These are phyloP conservation scores for Saccharum officinarum DNA, from an alignment of 176 grass and related monocot genomes.

Conservation along the genomic window DNA sequence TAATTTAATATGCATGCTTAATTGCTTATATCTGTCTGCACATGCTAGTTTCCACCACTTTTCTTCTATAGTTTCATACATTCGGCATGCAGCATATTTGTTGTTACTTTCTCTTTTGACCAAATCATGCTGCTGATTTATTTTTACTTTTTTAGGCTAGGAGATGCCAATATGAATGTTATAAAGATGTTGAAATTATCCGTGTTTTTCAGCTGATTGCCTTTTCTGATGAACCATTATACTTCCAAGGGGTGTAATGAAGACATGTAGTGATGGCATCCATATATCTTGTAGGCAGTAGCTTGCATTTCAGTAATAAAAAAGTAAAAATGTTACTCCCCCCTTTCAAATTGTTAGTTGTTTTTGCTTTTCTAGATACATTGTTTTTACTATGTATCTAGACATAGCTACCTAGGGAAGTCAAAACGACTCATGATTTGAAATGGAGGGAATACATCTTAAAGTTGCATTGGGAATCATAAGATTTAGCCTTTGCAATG, in stretches of 20 bases:
- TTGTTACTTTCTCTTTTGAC: neutral
- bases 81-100: neutral
- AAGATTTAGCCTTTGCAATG: neutral
- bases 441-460: neutral
- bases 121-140: neutral
- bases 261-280: neutral
- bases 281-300: neutral
- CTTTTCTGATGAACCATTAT: neutral
- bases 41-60: neutral
- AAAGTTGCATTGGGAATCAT: neutral
- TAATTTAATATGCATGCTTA: neutral
- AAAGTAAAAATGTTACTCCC: neutral
- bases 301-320: neutral
- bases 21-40: neutral
- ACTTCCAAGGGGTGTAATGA: neutral
- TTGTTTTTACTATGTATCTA: neutral
- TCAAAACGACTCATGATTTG: neutral
- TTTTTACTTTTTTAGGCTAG: neutral
- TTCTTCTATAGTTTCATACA: neutral
- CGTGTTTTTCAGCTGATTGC: neutral
- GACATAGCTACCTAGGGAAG: neutral
- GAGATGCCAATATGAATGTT: neutral
- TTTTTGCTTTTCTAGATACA: neutral
- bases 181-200: constrained; percentile 4
- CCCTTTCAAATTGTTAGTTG: neutral